These are phyloP conservation scores for Lactarius quietus DNA, from an alignment of 768 basidiomycete genomes.

Conservation along the genomic window DNA sequence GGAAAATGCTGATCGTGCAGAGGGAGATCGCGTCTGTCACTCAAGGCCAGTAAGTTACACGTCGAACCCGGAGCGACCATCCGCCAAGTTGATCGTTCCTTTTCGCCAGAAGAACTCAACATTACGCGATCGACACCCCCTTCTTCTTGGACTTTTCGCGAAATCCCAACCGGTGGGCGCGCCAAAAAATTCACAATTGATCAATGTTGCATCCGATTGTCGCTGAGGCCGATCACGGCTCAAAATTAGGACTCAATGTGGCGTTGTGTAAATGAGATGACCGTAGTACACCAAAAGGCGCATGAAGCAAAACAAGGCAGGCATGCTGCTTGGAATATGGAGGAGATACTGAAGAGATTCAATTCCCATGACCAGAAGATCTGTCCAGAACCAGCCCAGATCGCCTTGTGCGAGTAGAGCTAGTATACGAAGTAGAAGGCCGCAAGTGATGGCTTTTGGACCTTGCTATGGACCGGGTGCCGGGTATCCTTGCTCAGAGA, in stretches of 20 bases:
- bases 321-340: not conserved
- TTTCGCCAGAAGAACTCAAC: not conserved
- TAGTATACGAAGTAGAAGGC: not conserved
- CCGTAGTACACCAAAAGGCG: not conserved
- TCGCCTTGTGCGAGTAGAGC: not conserved
- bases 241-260: not conserved
- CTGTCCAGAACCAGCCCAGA: not conserved
- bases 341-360: too few species aligned
- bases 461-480: not conserved
- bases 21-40: not conserved
- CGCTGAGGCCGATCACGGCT: not conserved
- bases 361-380: not conserved
- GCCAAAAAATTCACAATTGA: not conserved
- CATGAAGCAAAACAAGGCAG: not conserved
- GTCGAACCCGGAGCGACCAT: not conserved
- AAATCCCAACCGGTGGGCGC: not conserved
- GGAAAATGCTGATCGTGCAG: not conserved
- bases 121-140: not conserved
- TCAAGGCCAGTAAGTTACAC: not conserved
- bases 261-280: not conserved
- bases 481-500: not conserved
- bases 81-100: not conserved
- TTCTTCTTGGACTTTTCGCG: not conserved
- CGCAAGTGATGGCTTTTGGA: not conserved
- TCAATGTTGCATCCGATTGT: not conserved